Percentiles rank a stretch among this genome's conserved stretches.
Conservation (phyloP, 192 early-diverging fungal species). For the Haplosporangium gracile region DNA sequence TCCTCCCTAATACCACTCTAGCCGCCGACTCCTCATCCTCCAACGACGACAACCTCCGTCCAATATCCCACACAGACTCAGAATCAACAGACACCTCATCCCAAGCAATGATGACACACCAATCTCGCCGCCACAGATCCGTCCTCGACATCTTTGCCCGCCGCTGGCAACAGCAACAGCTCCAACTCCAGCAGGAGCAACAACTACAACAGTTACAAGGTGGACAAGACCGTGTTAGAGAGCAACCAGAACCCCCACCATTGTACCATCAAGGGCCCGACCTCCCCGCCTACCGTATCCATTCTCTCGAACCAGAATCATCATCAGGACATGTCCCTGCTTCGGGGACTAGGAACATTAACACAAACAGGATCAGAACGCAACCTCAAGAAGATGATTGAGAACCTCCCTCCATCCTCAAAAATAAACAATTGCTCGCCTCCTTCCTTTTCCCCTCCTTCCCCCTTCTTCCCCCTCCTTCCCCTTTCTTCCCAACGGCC, state of each 20-base stretch:
- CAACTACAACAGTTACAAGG: too few species aligned
- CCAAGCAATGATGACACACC: neutral
- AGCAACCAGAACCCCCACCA: slow-evolving; percentile 20
- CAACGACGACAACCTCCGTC: neutral
- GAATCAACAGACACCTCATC: neutral
- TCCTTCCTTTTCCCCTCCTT: too few species aligned
- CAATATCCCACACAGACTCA: neutral
- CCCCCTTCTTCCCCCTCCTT: rapidly evolving
- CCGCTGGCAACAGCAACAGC: slow-evolving; percentile 16
- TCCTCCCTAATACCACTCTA: neutral
- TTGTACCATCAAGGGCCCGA: slow-evolving; percentile 28
- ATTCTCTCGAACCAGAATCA: neutral
- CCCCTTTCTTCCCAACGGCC: too few species aligned
- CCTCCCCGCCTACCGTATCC: slow-evolving; percentile 9
- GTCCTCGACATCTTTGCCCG: slow-evolving; percentile 16
- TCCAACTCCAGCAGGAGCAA: too few species aligned
- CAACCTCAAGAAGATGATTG: too few species aligned
- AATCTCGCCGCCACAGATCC: neutral
- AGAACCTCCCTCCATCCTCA: too few species aligned
- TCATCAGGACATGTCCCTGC: neutral
- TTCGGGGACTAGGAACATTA: too few species aligned
- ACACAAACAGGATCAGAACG: too few species aligned
- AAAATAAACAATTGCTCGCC: too few species aligned
- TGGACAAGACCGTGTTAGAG: neutral
- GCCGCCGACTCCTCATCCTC: neutral